These are phyloP conservation scores for Pseudozyma thailandica DNA, from an alignment of 1,284 basidiomycete genomes.

Conservation along the genomic window DNA sequence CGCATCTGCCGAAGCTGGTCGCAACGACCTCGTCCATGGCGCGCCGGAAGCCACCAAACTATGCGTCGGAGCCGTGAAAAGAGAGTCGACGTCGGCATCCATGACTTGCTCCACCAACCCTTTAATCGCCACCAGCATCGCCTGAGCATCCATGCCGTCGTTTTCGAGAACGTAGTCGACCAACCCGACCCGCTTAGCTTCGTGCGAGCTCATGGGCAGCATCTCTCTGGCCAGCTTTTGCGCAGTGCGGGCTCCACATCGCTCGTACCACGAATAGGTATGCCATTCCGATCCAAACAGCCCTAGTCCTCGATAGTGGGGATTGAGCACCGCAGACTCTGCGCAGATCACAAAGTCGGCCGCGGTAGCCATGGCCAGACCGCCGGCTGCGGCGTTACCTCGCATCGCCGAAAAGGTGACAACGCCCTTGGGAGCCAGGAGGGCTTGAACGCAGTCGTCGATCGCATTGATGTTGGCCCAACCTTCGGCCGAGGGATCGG, in stretches of 20 bases:
- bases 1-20: constrained; percentile 20
- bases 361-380: constrained; percentile 70
- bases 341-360: constrained; percentile 69
- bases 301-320: constrained; percentile 70
- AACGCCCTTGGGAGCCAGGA: constrained; percentile 68
- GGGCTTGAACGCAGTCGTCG: constrained; percentile 63
- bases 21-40: constrained; percentile 52
- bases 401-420: constrained; percentile 70
- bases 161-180: constrained; percentile 47
- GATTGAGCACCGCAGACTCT: constrained; percentile 70
- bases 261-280: constrained; percentile 69
- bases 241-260: constrained; percentile 67
- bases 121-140: constrained; percentile 29
- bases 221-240: constrained; percentile 68
- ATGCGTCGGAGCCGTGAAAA: background rate
- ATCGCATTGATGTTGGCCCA: constrained; percentile 71
- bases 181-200: constrained; percentile 40
- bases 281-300: constrained; percentile 70
- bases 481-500: constrained; percentile 69
- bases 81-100: constrained; percentile 17
- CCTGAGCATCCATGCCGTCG: constrained; percentile 10
- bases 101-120: constrained; percentile 44
- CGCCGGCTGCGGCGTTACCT: constrained; percentile 71
- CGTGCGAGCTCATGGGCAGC: constrained; percentile 69
- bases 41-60: constrained; percentile 27